A percentile compares a stretch with the other conserved stretches of the same genome.
These are phyloP conservation scores for Entoloma clypeatum DNA, from an alignment of 1,284 basidiomycete species.

Conservation along the genomic window DNA sequence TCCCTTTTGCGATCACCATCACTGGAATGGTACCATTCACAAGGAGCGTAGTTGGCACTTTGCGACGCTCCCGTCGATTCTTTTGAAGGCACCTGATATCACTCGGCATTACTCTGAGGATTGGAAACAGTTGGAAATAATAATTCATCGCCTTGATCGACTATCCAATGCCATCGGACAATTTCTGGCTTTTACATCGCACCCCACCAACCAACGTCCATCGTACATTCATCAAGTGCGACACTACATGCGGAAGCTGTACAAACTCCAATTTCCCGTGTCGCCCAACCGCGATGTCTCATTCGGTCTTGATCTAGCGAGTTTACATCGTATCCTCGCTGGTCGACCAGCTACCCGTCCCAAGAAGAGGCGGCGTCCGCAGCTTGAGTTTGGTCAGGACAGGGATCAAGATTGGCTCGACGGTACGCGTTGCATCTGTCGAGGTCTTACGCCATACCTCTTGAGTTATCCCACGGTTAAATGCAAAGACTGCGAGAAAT, in stretches of 20 bases:
- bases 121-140: constrained; percentile 71
- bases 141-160: constrained; percentile 72
- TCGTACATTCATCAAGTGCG: constrained; percentile 76
- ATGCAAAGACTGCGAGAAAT: constrained; percentile 60
- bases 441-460: constrained; percentile 60
- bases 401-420: constrained; percentile 69
- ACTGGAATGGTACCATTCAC: constrained; percentile 79
- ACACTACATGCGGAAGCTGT: constrained; percentile 83
- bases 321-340: constrained; percentile 73
- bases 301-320: constrained; percentile 74
- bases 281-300: constrained; percentile 73
- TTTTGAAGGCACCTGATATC: constrained; percentile 66
- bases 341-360: constrained; percentile 52
- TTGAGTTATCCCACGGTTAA: constrained; percentile 57
- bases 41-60: constrained; percentile 80
- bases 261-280: constrained; percentile 78
- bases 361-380: constrained; percentile 64
- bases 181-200: constrained; percentile 68
- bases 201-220: constrained; percentile 60
- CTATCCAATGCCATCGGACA: constrained; percentile 70
- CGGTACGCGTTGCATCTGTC: constrained; percentile 75
- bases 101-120: constrained; percentile 71
- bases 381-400: constrained; percentile 74
- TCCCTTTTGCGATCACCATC: constrained; percentile 83
- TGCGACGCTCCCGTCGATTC: constrained; percentile 67